phyloP scores from a whole-genome alignment of 2,329 filamentous ascomycete genomes.

The Fusarium sp. region DNA sequence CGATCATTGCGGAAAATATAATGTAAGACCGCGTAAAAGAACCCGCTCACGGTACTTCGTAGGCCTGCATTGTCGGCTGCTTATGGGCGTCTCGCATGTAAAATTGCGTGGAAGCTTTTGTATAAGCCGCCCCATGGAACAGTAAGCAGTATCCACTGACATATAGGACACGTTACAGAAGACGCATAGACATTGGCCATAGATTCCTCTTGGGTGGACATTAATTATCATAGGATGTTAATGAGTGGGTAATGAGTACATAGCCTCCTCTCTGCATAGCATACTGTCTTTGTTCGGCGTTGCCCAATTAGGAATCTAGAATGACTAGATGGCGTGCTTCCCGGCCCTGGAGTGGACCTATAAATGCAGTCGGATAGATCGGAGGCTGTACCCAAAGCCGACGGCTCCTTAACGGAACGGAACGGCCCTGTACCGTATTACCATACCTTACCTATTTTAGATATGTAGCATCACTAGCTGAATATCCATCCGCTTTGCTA shows the following conservation, averaged over 20 bases:
- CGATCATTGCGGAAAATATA: neutral
- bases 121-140: neutral
- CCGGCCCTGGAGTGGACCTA: constrained; percentile 1
- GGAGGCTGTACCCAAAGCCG: too few relatives aligned
- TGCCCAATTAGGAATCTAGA: constrained; percentile 8
- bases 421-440: constrained; percentile 1
- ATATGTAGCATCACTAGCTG: neutral
- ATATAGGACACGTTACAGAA: too few relatives aligned
- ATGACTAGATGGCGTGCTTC: neutral
- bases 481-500: neutral
- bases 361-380: neutral
- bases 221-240: neutral
- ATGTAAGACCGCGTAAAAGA: neutral
- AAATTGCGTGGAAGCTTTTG: neutral
- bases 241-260: constrained; percentile 1
- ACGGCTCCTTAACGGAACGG: constrained; percentile 2
- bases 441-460: neutral
- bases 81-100: neutral
- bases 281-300: neutral
- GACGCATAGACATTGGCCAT: neutral
- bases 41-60: neutral
- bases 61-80: neutral
- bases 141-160: too few relatives aligned
- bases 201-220: neutral
- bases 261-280: neutral